Conservation (phyloP, 495 filamentous ascomycete species). For the Amorphotheca resinae region DNA sequence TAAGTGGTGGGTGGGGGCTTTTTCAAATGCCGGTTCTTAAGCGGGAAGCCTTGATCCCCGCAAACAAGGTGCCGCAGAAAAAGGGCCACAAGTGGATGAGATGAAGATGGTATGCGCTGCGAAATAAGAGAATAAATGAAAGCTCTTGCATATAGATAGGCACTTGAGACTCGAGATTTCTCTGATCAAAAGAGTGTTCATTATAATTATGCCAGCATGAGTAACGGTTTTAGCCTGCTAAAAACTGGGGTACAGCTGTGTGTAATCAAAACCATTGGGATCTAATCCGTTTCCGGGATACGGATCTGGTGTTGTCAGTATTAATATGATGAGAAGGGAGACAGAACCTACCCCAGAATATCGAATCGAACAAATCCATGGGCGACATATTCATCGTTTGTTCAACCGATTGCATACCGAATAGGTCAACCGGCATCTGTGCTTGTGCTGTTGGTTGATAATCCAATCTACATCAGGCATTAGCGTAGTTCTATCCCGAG, state of each 20-base stretch:
- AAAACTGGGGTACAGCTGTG: conserved; percentile 3
- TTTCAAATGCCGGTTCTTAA: no score
- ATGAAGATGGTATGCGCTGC: no score
- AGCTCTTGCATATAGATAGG: no score
- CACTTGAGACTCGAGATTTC: no score
- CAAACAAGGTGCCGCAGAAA: no score
- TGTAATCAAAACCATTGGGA: conserved; percentile 14
- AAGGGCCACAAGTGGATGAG: no score
- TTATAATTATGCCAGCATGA: no score
- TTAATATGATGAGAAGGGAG: background rate
- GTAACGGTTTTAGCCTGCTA: no score
- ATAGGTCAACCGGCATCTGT: conserved; percentile 7
- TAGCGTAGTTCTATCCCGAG: background rate
- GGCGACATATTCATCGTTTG: conserved; percentile 35
- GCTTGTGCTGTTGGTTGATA: conserved; percentile 16
- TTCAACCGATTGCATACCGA: conserved; percentile 5
- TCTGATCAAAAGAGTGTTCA: no score
- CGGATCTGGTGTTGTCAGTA: conserved; percentile 9
- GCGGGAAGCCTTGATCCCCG: no score
- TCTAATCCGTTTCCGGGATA: conserved; percentile 18
- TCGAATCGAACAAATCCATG: conserved; percentile 46
- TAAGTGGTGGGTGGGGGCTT: no score
- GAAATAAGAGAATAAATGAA: no score
- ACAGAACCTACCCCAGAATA: conserved; percentile 41
- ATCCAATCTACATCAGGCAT: conserved; percentile 16